Evolutionary conservation across 805 yeast genomes (phyloP), one percentile per base, ranked within the genome.

Genomic region (Blastobotrys peoriensis): DNA sequence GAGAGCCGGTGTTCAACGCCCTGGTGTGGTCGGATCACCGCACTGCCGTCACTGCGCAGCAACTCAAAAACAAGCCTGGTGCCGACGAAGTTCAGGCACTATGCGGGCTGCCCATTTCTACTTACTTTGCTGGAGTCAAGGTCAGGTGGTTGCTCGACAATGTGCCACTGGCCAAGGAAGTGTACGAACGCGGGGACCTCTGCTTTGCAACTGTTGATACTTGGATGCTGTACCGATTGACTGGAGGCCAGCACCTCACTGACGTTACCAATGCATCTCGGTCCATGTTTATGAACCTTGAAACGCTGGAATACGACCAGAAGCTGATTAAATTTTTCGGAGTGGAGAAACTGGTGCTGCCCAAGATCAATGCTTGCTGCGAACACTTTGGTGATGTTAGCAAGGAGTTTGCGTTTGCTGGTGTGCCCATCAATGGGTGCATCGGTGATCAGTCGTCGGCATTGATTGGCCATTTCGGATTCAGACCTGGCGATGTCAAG

Each of bases 11-110:
- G 44, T 75, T 81, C 60, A 82, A 85, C 61, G 97, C 96, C 58
- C 86, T 89, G 62, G 95, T 89, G 30, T 89, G 98, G 98, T 86
- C 91, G 50, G 98, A 89, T 67, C 85, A 95, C 34, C 76, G 98
- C 60, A 91, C 95, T 34, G 67, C 84, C 6, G 78, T 72, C 16
- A 74, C 85, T 40, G 88, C 87, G 43, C 75, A 76, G 50, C 75
- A 79, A 52, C 71, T 83, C 60, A 75, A 74, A 55, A 67, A 71
- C 46, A 70, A 70, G 53, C 80, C 75, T 25, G 71, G 71, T 40
- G 74, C 84, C 51, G 77, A 74, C 36, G 71, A 70, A 44, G 70
- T 87, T 55, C 73, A 76, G 56, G 69, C 74, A 53, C 77, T 75
- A 54, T 82, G 86, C 36, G 98, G 98, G 6, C 75, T 89, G 55